A percentile compares a stretch with the other conserved stretches of the same genome.
Conservation (phyloP, 78 protist genomes). For the Ministeria vibrans region DNA sequence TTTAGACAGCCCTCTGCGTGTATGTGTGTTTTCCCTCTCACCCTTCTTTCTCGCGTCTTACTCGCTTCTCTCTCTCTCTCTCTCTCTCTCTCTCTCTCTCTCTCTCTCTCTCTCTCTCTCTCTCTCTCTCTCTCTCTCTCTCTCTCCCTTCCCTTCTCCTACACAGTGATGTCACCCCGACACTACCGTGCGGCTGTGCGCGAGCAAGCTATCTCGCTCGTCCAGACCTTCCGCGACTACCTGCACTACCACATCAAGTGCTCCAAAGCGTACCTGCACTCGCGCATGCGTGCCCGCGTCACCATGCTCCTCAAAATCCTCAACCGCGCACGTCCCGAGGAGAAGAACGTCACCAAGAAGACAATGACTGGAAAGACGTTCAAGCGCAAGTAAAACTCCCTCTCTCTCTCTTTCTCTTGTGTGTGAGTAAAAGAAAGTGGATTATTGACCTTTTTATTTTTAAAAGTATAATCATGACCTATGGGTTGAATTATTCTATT, state of each 20-base stretch:
- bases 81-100: no score
- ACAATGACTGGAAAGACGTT: constrained; percentile 1
- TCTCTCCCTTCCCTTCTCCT: no score
- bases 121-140: no score
- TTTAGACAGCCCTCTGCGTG: no score
- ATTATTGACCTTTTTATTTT: neutral
- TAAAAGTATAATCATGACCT: neutral
- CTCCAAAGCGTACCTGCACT: constrained; percentile 85
- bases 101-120: no score
- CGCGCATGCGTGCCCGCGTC: constrained; percentile 81
- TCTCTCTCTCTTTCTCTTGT: no score
- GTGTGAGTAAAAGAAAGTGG: neutral
- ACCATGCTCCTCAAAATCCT: constrained; percentile 61
- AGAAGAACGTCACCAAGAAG: constrained; percentile 40
- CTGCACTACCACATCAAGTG: constrained; percentile 90
- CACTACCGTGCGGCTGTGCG: neutral
- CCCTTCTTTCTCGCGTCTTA: no score
- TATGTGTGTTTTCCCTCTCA: no score
- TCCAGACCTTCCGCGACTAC: constrained; percentile 82
- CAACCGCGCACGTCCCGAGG: constrained; percentile 80
- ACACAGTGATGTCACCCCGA: neutral
- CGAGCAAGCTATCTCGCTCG: neutral
- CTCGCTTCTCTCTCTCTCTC: no score
- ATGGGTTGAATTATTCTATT: neutral
- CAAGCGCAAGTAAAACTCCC: no score